A percentile compares a stretch with the other conserved stretches of the same genome.
These are phyloP conservation scores for Berkeleyomyces basicola DNA, from an alignment of 2,329 filamentous ascomycete genomes.

Conservation along the genomic window DNA sequence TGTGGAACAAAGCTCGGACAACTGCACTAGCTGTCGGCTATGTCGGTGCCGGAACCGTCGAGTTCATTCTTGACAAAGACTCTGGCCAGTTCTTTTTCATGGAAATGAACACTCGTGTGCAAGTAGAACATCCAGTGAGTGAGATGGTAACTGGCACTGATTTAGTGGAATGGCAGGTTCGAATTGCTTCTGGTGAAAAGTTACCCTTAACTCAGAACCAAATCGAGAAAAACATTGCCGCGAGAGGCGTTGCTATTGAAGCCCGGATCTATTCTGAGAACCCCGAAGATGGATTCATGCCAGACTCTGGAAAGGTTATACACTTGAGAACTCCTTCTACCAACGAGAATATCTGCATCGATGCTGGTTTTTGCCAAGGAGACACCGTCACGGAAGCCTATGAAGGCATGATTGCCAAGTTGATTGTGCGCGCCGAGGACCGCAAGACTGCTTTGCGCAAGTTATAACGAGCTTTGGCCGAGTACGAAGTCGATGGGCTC, in stretches of 20 bases:
- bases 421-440: constrained; percentile 73
- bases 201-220: constrained; percentile 39
- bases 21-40: constrained; percentile 64
- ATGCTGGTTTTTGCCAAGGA: constrained; percentile 81
- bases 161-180: constrained; percentile 92
- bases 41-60: constrained; percentile 75
- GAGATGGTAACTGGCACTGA: constrained; percentile 52
- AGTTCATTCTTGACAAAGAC: constrained; percentile 78
- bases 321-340: constrained; percentile 60
- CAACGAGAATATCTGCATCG: constrained; percentile 65
- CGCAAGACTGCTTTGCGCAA: constrained; percentile 70
- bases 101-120: constrained; percentile 74
- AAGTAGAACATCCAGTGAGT: constrained; percentile 92
- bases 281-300: constrained; percentile 79
- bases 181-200: constrained; percentile 44
- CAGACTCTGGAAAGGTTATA: constrained; percentile 75
- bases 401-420: constrained; percentile 96
- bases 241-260: constrained; percentile 77
- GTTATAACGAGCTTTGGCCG: constrained; percentile 60
- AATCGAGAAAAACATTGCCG: constrained; percentile 59
- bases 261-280: constrained; percentile 95
- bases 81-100: constrained; percentile 68
- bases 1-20: constrained; percentile 50
- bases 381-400: constrained; percentile 90
- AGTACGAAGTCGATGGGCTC: constrained; percentile 84